Conservation (phyloP, 148 eudicot genomes). For the Mesembryanthemum crystallinum region DNA sequence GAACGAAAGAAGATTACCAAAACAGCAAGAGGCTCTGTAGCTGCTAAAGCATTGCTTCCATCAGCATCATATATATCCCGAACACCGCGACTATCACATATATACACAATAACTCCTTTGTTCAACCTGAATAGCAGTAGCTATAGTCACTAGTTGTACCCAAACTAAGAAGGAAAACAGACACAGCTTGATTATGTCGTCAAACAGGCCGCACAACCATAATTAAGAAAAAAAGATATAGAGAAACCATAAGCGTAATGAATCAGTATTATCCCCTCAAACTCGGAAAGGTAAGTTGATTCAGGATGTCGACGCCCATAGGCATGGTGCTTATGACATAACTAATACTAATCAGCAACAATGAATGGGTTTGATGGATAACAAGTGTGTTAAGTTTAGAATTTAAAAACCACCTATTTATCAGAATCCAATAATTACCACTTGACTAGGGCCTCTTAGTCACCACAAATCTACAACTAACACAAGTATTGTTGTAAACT, state of each 20-base stretch:
- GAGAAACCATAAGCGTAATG: neutral
- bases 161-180: neutral
- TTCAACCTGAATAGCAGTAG: slow-evolving; percentile 60
- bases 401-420: neutral
- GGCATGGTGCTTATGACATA: neutral
- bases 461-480: neutral
- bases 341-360: neutral
- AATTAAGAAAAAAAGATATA: neutral
- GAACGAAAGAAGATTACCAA: slow-evolving; percentile 49
- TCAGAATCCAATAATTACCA: neutral
- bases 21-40: slow-evolving; percentile 88
- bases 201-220: neutral
- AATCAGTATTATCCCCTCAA: neutral
- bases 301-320: neutral
- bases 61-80: slow-evolving; percentile 96
- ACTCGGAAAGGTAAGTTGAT: neutral
- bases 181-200: neutral
- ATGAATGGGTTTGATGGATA: neutral
- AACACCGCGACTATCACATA: slow-evolving; percentile 92
- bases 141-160: neutral
- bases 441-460: no score
- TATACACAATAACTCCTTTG: slow-evolving; percentile 95
- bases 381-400: neutral
- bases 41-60: slow-evolving; percentile 82
- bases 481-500: neutral